Evolutionary conservation across 495 filamentous ascomycete genomes (phyloP).

Genomic region (Xylaria flabelliformis): DNA sequence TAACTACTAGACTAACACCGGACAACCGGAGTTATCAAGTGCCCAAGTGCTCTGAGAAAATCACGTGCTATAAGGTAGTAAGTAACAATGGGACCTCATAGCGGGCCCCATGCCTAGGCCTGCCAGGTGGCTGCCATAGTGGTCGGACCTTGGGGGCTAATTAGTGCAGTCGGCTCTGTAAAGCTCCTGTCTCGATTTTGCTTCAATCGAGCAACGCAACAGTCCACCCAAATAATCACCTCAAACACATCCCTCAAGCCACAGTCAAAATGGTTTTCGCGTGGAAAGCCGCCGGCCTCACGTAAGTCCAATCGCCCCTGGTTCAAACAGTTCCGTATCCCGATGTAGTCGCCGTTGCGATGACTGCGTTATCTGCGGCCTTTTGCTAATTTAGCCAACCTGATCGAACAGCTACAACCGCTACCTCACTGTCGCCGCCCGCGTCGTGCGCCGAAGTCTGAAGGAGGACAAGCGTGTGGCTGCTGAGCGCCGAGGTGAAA

Average conservation of each 20-base stretch:
- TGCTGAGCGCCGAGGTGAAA: slow-evolving; percentile 88
- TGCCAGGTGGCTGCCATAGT: slow-evolving; percentile 24
- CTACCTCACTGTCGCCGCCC: slow-evolving; percentile 77
- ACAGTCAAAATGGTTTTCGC: slow-evolving; percentile 90
- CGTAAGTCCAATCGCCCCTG: slow-evolving; percentile 63
- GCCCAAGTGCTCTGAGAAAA: not conserved
- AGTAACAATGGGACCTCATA: not conserved
- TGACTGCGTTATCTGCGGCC: slow-evolving; percentile 30
- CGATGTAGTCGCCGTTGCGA: slow-evolving; percentile 9
- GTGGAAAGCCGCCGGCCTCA: slow-evolving; percentile 97
- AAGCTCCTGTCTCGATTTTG: slow-evolving; percentile 35
- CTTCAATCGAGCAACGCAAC: slow-evolving; percentile 36
- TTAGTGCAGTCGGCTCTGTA: slow-evolving; percentile 18
- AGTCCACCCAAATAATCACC: slow-evolving; percentile 35
- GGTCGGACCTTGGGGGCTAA: slow-evolving; percentile 7
- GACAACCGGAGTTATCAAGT: not conserved
- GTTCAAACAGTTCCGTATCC: not conserved
- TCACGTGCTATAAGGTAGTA: slow-evolving; percentile 18
- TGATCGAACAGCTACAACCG: slow-evolving; percentile 73
- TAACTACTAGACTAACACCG: not conserved
- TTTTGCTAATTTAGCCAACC: slow-evolving; percentile 37
- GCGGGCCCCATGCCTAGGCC: not conserved
- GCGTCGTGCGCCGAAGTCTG: slow-evolving; percentile 86
- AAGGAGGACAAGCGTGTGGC: slow-evolving; percentile 87
- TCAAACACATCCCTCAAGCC: slow-evolving; percentile 39